phyloP scores from a whole-genome alignment of 2,329 filamentous ascomycete species.

The Zopfia rhizophila region DNA sequence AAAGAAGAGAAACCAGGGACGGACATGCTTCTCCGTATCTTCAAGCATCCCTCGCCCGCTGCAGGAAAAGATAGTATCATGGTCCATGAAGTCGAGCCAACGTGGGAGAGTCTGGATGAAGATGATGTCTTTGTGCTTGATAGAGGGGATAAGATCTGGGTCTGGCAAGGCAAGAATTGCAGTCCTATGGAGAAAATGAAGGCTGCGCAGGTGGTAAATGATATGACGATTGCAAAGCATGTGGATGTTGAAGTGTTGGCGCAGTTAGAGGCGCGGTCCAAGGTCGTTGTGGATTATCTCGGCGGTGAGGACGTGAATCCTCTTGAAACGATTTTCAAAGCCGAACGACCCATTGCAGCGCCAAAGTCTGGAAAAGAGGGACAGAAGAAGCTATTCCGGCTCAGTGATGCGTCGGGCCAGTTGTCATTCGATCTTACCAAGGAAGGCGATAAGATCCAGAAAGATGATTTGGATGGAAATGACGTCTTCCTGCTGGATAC shows the following conservation, averaged over 20 bases:
- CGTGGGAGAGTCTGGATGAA: constrained; percentile 71
- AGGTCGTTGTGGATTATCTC: constrained; percentile 64
- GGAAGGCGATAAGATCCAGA: constrained; percentile 60
- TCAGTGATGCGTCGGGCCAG: constrained; percentile 70
- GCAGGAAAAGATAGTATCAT: constrained; percentile 62
- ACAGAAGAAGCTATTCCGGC: constrained; percentile 65
- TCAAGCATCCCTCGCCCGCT: constrained; percentile 64
- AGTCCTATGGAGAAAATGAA: constrained; percentile 76
- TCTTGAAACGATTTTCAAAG: constrained; percentile 55
- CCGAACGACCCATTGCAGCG: constrained; percentile 55
- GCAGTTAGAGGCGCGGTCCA: constrained; percentile 67
- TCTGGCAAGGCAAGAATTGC: constrained; percentile 74
- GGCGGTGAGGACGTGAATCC: constrained; percentile 51
- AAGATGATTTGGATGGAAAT: constrained; percentile 64
- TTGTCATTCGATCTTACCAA: constrained; percentile 69
- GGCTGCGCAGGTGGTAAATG: constrained; percentile 73
- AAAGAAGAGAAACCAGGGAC: constrained; percentile 57
- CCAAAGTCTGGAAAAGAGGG: constrained; percentile 24
- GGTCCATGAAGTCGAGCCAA: constrained; percentile 72
- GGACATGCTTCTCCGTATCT: constrained; percentile 68
- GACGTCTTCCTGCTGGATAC: constrained; percentile 73
- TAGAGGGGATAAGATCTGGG: constrained; percentile 71
- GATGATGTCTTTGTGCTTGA: constrained; percentile 74
- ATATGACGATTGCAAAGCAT: constrained; percentile 71
- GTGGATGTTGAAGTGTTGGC: constrained; percentile 72